These are phyloP conservation scores for Tetrastigma voinierianum DNA, from an alignment of 164 flowering plant genomes.

Conservation along the genomic window DNA sequence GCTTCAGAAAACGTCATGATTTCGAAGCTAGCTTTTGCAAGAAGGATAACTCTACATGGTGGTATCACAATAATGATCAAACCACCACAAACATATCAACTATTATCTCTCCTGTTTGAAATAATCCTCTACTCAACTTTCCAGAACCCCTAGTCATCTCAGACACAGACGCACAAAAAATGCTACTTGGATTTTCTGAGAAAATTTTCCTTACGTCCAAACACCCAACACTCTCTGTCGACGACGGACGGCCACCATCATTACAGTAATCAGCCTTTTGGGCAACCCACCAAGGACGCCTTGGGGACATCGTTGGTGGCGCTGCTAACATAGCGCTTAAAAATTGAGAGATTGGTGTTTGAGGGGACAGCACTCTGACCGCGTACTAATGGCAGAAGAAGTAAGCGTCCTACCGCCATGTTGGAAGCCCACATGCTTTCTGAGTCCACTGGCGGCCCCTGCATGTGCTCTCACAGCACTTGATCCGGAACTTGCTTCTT, in stretches of 20 bases:
- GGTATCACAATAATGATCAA: background rate
- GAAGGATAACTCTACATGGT: background rate
- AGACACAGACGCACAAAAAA: too few relatives aligned
- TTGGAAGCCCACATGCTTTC: constrained; percentile 27
- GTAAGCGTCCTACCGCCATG: background rate
- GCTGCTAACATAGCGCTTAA: constrained; percentile 9
- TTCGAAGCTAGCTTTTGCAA: too few relatives aligned
- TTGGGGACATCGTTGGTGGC: background rate
- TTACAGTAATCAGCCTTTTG: background rate
- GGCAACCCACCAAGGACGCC: background rate
- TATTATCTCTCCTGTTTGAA: background rate
- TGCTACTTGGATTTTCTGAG: too few relatives aligned
- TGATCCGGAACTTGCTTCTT: constrained; percentile 45
- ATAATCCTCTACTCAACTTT: background rate
- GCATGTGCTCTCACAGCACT: constrained; percentile 50
- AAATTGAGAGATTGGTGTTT: constrained; percentile 17
- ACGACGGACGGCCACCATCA: too few relatives aligned
- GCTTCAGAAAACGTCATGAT: too few relatives aligned
- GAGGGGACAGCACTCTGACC: background rate
- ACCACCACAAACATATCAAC: constrained; percentile 1
- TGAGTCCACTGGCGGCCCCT: constrained; percentile 35
- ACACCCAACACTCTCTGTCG: too few relatives aligned
- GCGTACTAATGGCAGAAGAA: background rate
- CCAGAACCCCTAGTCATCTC: background rate
- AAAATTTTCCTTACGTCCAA: background rate